Conservation (phyloP, 805 yeast species). For the Candida easanensis region DNA sequence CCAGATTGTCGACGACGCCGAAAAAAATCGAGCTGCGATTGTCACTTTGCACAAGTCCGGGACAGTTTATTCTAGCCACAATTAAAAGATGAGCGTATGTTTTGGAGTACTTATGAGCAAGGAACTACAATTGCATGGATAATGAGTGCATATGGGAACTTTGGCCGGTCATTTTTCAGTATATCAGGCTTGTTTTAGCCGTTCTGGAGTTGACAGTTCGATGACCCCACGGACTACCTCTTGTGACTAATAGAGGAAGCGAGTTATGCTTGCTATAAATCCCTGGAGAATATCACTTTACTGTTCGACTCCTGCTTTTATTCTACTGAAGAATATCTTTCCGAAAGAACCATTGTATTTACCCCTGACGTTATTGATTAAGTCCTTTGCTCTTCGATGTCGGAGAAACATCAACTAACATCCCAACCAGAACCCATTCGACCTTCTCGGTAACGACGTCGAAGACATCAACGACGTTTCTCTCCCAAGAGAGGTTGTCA, state of each 20-base stretch:
- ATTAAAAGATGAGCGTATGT: conserved; percentile 22
- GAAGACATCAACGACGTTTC: conserved; percentile 65
- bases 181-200: too few species aligned
- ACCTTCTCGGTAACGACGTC: conserved; percentile 83
- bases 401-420: conserved; percentile 20
- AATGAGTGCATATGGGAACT: background rate
- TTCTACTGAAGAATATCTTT: too few species aligned
- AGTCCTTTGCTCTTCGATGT: too few species aligned
- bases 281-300: too few species aligned
- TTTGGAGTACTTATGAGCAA: background rate
- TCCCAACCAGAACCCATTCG: conserved; percentile 63
- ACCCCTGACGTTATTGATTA: too few species aligned
- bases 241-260: background rate
- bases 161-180: background rate
- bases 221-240: conserved; percentile 2
- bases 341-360: too few species aligned
- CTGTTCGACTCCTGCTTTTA: too few species aligned
- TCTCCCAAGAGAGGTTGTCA: conserved; percentile 71
- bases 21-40: conserved; percentile 9
- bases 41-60: background rate
- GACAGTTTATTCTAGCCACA: conserved; percentile 1
- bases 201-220: background rate
- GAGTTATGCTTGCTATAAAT: background rate
- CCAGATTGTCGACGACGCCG: conserved; percentile 21
- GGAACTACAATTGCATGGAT: background rate